Percentiles rank a stretch among this genome's conserved stretches.
Conservation (phyloP, 2,329 filamentous ascomycete genomes). For the Mycocentrospora acerina region DNA sequence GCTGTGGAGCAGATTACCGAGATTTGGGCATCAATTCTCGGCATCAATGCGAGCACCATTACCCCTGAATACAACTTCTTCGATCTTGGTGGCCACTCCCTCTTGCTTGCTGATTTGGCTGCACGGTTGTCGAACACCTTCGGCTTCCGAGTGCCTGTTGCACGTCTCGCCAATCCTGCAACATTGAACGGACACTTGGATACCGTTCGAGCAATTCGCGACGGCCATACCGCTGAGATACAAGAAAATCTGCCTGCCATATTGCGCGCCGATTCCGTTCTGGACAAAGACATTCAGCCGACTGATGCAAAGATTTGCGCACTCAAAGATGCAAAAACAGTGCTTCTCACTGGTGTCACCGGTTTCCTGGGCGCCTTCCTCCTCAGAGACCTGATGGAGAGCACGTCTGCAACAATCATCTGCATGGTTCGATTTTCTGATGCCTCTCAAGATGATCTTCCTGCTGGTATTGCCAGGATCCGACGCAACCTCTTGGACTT, state of each 20-base stretch:
- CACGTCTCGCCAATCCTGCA: conserved; percentile 68
- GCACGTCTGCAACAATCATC: conserved; percentile 67
- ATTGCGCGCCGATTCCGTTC: conserved; percentile 64
- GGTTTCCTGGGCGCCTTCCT: conserved; percentile 77
- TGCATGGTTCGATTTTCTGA: conserved; percentile 74
- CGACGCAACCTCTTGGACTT: conserved; percentile 76
- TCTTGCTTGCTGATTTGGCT: conserved; percentile 76
- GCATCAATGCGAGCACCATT: conserved; percentile 63
- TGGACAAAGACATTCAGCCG: conserved; percentile 70
- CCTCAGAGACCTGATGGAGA: conserved; percentile 67
- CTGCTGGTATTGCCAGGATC: conserved; percentile 70
- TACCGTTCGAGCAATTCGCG: conserved; percentile 68
- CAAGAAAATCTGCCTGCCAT: conserved; percentile 74
- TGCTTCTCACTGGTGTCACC: conserved; percentile 73
- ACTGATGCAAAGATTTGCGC: conserved; percentile 56
- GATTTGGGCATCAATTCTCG: conserved; percentile 71
- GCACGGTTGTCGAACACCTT: conserved; percentile 68
- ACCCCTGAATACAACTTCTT: conserved; percentile 76
- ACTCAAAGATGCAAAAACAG: conserved; percentile 65
- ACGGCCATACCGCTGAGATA: conserved; percentile 72
- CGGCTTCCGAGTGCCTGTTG: conserved; percentile 71
- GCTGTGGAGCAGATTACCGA: conserved; percentile 67
- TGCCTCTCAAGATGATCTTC: conserved; percentile 62
- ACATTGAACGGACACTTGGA: conserved; percentile 73
- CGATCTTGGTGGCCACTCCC: conserved; percentile 76